Evolutionary conservation across 1,284 basidiomycete genomes (phyloP).

Genomic region (Peniophora sp.): DNA sequence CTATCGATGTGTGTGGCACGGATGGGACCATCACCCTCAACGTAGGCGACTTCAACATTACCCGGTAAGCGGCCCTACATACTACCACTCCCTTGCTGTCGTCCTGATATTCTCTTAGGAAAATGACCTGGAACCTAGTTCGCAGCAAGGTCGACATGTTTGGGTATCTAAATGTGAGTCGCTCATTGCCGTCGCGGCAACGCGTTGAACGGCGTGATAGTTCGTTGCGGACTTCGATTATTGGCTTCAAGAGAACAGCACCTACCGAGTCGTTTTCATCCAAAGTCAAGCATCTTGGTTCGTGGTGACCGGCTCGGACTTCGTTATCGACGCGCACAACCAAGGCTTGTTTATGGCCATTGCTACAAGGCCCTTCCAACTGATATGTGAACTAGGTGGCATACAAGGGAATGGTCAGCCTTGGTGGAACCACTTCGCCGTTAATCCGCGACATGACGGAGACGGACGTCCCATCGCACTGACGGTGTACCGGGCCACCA

Average conservation of each 20-base stretch:
- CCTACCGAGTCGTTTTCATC: conserved; percentile 55
- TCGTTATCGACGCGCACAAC: conserved; percentile 50
- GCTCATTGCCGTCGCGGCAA: too few species aligned
- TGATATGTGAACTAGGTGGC: conserved; percentile 23
- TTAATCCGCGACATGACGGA: conserved; percentile 39
- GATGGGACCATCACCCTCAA: conserved; percentile 39
- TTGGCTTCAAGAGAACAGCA: conserved; percentile 50
- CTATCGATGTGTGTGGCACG: conserved; percentile 45
- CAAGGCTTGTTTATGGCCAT: too few species aligned
- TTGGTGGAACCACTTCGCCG: conserved; percentile 44
- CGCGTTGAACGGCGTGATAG: conserved; percentile 17
- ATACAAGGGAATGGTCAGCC: conserved; percentile 9
- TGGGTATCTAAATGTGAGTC: conserved; percentile 41
- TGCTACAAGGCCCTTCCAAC: too few species aligned
- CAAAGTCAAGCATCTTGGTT: conserved; percentile 63
- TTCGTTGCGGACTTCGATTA: conserved; percentile 52
- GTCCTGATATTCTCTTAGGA: conserved; percentile 18
- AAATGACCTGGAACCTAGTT: conserved; percentile 55
- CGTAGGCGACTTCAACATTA: conserved; percentile 41
- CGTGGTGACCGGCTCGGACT: conserved; percentile 52
- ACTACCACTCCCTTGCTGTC: too few species aligned
- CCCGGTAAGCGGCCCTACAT: conserved; percentile 12
- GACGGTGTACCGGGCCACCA: conserved; percentile 41
- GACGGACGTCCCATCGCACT: conserved; percentile 58
- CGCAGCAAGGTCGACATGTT: conserved; percentile 44